These are phyloP conservation scores for Irpex rosettiformis DNA, from an alignment of 1,284 basidiomycete species.

Conservation along the genomic window DNA sequence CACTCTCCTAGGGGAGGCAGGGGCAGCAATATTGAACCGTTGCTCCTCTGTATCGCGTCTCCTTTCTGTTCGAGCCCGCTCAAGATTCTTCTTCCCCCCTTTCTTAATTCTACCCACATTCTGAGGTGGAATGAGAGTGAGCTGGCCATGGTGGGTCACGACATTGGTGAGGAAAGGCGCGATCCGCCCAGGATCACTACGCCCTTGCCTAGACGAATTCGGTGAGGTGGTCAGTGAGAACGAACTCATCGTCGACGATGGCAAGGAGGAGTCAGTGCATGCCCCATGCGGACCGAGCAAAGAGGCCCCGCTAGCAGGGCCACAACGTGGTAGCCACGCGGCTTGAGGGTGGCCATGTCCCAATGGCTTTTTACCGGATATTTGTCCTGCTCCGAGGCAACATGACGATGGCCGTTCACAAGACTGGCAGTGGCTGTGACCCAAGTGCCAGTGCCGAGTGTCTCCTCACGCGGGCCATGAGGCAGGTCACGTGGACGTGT, in stretches of 20 bases:
- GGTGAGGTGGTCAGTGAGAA: constrained; percentile 17
- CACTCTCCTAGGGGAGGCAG: constrained; percentile 22
- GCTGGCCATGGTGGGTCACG: constrained; percentile 51
- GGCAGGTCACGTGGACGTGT: constrained; percentile 8
- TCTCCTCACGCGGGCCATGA: neutral
- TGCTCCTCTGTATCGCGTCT: constrained; percentile 28
- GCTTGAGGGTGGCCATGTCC: neutral
- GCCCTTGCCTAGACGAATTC: constrained; percentile 8
- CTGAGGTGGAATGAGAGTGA: constrained; percentile 47
- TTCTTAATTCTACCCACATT: constrained; percentile 51
- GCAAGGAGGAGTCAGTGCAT: constrained; percentile 8
- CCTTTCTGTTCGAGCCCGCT: constrained; percentile 20
- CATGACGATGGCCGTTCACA: too few relatives aligned
- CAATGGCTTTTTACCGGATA: neutral
- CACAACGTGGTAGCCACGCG: constrained; percentile 6
- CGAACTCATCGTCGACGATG: constrained; percentile 15
- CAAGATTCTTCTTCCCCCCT: constrained; percentile 28
- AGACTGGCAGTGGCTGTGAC: too few relatives aligned
- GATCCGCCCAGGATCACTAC: constrained; percentile 37
- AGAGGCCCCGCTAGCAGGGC: neutral
- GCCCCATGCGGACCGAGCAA: constrained; percentile 11
- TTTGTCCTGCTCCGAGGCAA: too few relatives aligned
- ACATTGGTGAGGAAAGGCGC: constrained; percentile 57
- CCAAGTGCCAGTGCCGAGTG: too few relatives aligned
- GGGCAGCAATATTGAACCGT: constrained; percentile 33